Percentiles rank a stretch among this genome's conserved stretches.
phyloP scores from a whole-genome alignment of 2,329 filamentous ascomycete genomes.

The Sclerotinia spermophila region DNA sequence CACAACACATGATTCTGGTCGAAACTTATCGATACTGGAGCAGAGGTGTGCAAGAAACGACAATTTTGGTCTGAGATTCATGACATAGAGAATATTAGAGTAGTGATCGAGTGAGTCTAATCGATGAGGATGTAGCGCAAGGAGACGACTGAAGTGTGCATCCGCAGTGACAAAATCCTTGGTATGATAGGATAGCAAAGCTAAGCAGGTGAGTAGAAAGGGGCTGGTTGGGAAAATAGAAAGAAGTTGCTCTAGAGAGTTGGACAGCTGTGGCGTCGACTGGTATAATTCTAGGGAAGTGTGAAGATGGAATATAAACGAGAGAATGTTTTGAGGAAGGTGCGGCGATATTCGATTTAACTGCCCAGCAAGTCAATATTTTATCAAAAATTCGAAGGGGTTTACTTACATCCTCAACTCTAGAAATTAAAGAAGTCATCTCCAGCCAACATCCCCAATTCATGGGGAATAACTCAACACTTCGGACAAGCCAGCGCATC shows the following conservation, averaged over 20 bases:
- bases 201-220: constrained; percentile 86
- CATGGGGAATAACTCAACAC: constrained; percentile 85
- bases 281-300: constrained; percentile 91
- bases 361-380: constrained; percentile 44
- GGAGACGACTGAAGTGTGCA: constrained; percentile 69
- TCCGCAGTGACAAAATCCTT: constrained; percentile 72
- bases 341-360: constrained; percentile 67
- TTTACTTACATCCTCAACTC: constrained; percentile 71
- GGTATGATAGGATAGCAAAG: constrained; percentile 83
- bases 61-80: constrained; percentile 81
- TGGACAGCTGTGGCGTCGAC: constrained; percentile 70
- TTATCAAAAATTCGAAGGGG: not conserved
- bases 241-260: constrained; percentile 72
- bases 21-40: constrained; percentile 88
- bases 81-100: constrained; percentile 94
- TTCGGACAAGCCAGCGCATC: constrained; percentile 80
- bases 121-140: constrained; percentile 70
- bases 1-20: constrained; percentile 93
- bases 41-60: constrained; percentile 91
- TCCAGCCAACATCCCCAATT: constrained; percentile 98
- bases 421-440: constrained; percentile 73
- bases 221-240: constrained; percentile 82
- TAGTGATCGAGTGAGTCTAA: constrained; percentile 93
- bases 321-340: constrained; percentile 86
- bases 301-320: constrained; percentile 89